A percentile compares a stretch with the other conserved stretches of the same genome.
Conservation (phyloP, 2,329 filamentous ascomycete genomes). For the Graphium sp. region DNA sequence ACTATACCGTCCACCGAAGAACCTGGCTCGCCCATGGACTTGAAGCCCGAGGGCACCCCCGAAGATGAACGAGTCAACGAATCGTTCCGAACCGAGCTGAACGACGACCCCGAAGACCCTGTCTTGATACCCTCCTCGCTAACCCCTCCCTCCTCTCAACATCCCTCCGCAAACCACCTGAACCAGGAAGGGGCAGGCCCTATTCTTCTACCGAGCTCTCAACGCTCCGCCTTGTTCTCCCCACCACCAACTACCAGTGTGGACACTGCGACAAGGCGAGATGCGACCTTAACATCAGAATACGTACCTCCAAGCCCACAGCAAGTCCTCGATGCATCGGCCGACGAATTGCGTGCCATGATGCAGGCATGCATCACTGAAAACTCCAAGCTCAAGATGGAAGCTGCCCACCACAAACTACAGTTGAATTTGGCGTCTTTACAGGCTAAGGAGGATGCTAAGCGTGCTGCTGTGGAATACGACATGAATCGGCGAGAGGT, state of each 20-base stretch:
- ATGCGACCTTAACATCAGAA: constrained; percentile 14
- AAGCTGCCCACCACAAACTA: constrained; percentile 77
- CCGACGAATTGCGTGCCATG: constrained; percentile 39
- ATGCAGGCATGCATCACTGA: constrained; percentile 36
- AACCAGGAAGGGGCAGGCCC: constrained; percentile 10
- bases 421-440: constrained; percentile 75
- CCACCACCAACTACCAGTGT: constrained; percentile 28
- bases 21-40: constrained; percentile 33
- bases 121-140: constrained; percentile 28
- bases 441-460: constrained; percentile 69
- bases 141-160: constrained; percentile 3
- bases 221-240: constrained; percentile 31
- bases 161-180: constrained; percentile 7
- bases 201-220: constrained; percentile 12
- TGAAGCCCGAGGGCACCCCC: too few relatives aligned
- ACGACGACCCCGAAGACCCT: constrained; percentile 41
- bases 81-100: constrained; percentile 32
- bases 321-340: constrained; percentile 32
- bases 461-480: constrained; percentile 78
- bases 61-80: too few relatives aligned
- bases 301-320: constrained; percentile 28
- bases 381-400: constrained; percentile 52
- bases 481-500: constrained; percentile 83
- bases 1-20: constrained; percentile 41
- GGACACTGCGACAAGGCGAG: constrained; percentile 2